phyloP scores from a whole-genome alignment of 1,284 basidiomycete genomes.

The Irpex sp. region DNA sequence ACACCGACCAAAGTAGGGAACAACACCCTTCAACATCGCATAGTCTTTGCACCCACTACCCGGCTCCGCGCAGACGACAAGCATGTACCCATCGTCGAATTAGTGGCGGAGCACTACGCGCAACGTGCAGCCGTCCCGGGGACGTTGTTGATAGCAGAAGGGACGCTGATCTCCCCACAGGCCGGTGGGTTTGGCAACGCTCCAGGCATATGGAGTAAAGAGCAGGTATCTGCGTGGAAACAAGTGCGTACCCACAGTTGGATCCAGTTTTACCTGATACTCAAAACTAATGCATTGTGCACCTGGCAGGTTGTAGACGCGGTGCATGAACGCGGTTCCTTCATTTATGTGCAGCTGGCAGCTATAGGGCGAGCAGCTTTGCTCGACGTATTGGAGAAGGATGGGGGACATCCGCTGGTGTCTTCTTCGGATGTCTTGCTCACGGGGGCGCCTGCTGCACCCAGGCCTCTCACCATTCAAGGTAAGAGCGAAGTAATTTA shows the following conservation, averaged over 20 bases:
- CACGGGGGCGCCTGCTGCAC: conserved; percentile 25
- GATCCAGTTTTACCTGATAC: no score
- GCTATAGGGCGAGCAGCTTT: conserved; percentile 38
- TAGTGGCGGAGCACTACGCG: conserved; percentile 42
- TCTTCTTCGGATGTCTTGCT: conserved; percentile 41
- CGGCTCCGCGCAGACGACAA: conserved; percentile 29
- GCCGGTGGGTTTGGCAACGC: conserved; percentile 35
- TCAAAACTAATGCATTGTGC: not conserved
- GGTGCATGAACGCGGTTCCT: conserved; percentile 31
- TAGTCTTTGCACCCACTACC: conserved; percentile 48
- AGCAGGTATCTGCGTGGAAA: conserved; percentile 46
- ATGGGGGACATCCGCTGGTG: conserved; percentile 27
- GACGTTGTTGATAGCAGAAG: conserved; percentile 48
- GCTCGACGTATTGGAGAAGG: conserved; percentile 24
- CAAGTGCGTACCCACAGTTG: conserved; percentile 24
- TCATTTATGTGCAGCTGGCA: conserved; percentile 46
- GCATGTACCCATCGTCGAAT: conserved; percentile 23
- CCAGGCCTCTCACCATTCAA: not conserved
- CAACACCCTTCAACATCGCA: conserved; percentile 33
- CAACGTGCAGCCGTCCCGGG: conserved; percentile 27
- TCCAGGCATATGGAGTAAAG: conserved; percentile 42
- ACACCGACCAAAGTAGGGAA: not conserved
- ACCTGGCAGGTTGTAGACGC: conserved; percentile 24
- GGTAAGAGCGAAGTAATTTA: not conserved
- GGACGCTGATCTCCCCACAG: conserved; percentile 35